phyloP scores from a whole-genome alignment of 306 rosid species.

The Urtica urens region DNA sequence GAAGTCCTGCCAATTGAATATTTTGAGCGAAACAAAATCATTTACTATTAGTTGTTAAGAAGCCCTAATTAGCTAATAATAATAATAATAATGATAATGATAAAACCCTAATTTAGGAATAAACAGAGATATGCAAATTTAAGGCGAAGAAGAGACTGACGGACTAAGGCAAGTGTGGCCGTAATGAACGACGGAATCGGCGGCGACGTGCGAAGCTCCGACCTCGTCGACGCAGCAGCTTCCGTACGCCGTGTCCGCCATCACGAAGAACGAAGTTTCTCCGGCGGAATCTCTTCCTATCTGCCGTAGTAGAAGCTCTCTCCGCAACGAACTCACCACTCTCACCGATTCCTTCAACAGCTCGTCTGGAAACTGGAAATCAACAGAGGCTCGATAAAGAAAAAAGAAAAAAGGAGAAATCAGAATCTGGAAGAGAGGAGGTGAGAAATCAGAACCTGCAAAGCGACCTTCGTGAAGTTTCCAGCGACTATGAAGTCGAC shows the following conservation, averaged over 20 bases:
- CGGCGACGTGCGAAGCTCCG: constrained; percentile 67
- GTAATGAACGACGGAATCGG: constrained; percentile 74
- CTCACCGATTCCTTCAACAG: constrained; percentile 58
- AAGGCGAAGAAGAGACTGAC: constrained; percentile 60
- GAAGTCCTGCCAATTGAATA: constrained; percentile 64
- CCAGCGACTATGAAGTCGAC: constrained; percentile 46
- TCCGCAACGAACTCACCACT: constrained; percentile 47
- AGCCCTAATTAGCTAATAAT: no score
- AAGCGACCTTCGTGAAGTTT: constrained; percentile 58
- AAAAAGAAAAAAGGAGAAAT: background rate
- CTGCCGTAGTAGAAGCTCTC: constrained; percentile 27
- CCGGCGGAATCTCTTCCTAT: constrained; percentile 19
- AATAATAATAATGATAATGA: no score
- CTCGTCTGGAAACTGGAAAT: constrained; percentile 70
- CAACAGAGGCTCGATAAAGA: background rate
- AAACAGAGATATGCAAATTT: no score
- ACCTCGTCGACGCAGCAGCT: constrained; percentile 94
- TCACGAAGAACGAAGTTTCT: constrained; percentile 45
- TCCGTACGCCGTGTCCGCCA: constrained; percentile 89
- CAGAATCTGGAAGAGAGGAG: no score
- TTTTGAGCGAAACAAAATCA: no score
- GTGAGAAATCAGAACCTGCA: no score
- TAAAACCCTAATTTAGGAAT: no score
- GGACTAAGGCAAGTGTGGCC: constrained; percentile 90
- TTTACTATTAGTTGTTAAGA: no score